Conservation (phyloP, 2,329 filamentous ascomycete genomes). For the Colletotrichum viniferum region DNA sequence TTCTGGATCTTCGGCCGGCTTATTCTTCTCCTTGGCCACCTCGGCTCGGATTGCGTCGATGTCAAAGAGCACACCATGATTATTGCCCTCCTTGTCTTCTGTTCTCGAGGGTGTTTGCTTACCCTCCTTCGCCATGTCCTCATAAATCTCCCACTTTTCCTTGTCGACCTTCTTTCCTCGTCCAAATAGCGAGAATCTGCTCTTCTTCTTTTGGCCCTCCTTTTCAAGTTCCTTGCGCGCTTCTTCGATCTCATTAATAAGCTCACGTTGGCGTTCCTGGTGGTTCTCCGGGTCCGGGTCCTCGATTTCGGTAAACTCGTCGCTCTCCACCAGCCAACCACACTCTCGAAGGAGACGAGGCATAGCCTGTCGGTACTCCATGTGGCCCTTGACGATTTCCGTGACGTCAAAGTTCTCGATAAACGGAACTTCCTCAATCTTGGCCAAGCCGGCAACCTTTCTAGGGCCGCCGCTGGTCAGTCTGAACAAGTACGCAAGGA, state of each 20-base stretch:
- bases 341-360: conserved; percentile 84
- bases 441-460: conserved; percentile 81
- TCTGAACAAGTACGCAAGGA: conserved; percentile 93
- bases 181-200: conserved; percentile 77
- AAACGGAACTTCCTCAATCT: conserved; percentile 76
- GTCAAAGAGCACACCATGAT: conserved; percentile 82
- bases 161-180: conserved; percentile 81
- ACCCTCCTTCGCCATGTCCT: conserved; percentile 58
- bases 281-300: conserved; percentile 97
- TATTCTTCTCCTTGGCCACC: conserved; percentile 67
- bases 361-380: conserved; percentile 96
- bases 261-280: conserved; percentile 81
- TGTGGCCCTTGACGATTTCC: conserved; percentile 85
- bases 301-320: conserved; percentile 96
- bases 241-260: conserved; percentile 96
- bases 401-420: conserved; percentile 92
- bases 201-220: conserved; percentile 65
- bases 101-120: conserved; percentile 43
- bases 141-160: conserved; percentile 94
- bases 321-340: conserved; percentile 88
- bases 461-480: conserved; percentile 92
- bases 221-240: conserved; percentile 85
- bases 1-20: conserved; percentile 54
- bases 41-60: conserved; percentile 92
- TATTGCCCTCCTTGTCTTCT: conserved; percentile 56